Conservation (phyloP, 352 stramenopile genomes). For the Pythium pyrilobum region DNA sequence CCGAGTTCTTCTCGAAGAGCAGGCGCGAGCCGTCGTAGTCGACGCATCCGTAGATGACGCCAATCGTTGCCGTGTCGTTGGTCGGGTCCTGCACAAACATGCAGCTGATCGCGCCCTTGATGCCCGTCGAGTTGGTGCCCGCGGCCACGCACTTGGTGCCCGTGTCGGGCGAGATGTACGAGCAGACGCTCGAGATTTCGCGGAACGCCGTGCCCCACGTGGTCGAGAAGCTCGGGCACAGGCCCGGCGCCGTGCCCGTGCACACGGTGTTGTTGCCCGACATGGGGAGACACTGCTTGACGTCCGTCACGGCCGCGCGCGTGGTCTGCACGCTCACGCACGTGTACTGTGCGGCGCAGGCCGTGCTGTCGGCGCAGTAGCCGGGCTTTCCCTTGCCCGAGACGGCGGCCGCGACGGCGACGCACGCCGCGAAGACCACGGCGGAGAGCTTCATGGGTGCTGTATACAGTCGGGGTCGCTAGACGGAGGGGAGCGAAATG, state of each 20-base stretch:
- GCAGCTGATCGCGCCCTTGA: conserved; percentile 33
- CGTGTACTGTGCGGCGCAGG: conserved; percentile 47
- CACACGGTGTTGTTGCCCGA: conserved; percentile 42
- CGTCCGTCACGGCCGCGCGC: conserved; percentile 46
- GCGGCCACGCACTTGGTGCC: conserved; percentile 34
- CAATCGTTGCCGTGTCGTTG: conserved; percentile 21
- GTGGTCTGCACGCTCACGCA: conserved; percentile 80
- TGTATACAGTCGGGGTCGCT: too few species aligned
- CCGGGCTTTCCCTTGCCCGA: conserved; percentile 42
- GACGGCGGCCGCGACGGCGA: conserved; percentile 27
- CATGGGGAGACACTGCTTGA: conserved; percentile 77
- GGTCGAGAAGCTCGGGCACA: conserved; percentile 69
- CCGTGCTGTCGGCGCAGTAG: conserved; percentile 52
- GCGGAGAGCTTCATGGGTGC: conserved; percentile 9
- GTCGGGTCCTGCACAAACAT: conserved; percentile 19
- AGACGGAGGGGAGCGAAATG: too few species aligned
- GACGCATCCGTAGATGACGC: conserved; percentile 76
- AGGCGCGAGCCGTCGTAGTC: conserved; percentile 63
- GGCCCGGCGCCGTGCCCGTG: conserved; percentile 42
- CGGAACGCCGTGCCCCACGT: conserved; percentile 60
- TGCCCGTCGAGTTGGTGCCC: conserved; percentile 12
- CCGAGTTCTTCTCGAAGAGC: conserved; percentile 42
- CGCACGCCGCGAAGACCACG: conserved; percentile 21
- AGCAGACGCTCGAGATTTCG: conserved; percentile 65
- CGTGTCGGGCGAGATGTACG: conserved; percentile 50